phyloP scores from a whole-genome alignment of 1,139 yeast genomes.

The Lodderomyces oxycetoniae region DNA sequence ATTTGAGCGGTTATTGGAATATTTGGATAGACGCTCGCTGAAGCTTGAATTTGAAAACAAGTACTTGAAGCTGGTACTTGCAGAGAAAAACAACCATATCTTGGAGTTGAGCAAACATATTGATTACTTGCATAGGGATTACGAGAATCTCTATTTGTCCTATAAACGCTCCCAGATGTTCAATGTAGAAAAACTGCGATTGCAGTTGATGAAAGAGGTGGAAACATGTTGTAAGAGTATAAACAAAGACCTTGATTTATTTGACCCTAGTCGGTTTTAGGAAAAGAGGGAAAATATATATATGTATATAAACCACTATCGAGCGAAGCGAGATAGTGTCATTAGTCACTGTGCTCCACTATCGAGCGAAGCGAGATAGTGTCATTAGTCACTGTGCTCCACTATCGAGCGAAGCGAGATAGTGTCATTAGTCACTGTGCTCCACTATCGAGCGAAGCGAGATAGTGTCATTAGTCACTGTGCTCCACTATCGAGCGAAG shows the following conservation, averaged over 20 bases:
- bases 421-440: no score
- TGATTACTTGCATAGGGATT: conserved; percentile 17
- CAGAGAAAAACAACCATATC: conserved; percentile 20
- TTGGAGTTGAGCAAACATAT: conserved; percentile 27
- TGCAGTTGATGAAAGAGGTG: conserved; percentile 6
- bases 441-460: no score
- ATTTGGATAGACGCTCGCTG: conserved; percentile 29
- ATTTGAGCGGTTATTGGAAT: conserved; percentile 26
- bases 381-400: no score
- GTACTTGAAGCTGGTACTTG: conserved; percentile 21
- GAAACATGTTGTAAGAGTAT: conserved; percentile 3
- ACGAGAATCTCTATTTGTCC: conserved; percentile 2
- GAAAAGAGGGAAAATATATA: no score
- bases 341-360: no score
- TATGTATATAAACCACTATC: no score
- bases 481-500: no score
- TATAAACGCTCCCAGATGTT: background rate
- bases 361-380: no score
- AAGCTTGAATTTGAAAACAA: conserved; percentile 33
- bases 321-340: no score
- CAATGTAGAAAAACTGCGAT: background rate
- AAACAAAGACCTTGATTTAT: conserved; percentile 8
- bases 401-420: no score
- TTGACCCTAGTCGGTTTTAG: conserved; percentile 10
- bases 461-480: no score